These are phyloP conservation scores for Ogataea chonburiensis DNA, from an alignment of 805 yeast genomes.

Conservation along the genomic window DNA sequence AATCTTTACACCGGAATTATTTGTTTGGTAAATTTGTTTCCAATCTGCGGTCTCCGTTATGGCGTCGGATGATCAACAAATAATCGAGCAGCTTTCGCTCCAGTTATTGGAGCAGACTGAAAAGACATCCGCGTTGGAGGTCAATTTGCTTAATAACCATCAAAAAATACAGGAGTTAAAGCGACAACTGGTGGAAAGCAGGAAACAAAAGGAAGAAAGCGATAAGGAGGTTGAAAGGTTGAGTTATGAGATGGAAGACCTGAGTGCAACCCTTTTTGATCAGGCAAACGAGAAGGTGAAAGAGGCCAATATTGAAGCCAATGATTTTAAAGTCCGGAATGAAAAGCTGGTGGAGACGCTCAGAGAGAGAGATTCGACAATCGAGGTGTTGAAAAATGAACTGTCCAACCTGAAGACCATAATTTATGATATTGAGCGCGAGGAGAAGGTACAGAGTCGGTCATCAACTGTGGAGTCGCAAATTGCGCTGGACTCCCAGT, in stretches of 20 bases:
- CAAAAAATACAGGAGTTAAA: slow-evolving; percentile 35
- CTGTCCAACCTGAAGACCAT: slow-evolving; percentile 61
- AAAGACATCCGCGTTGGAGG: slow-evolving; percentile 24
- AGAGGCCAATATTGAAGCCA: slow-evolving; percentile 67
- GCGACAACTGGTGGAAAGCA: slow-evolving; percentile 31
- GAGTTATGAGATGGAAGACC: slow-evolving; percentile 74
- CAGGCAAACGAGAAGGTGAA: slow-evolving; percentile 87
- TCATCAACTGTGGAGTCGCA: slow-evolving; percentile 1
- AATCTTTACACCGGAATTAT: slow-evolving; percentile 7
- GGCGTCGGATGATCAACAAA: slow-evolving; percentile 5
- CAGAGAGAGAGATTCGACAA: slow-evolving; percentile 65
- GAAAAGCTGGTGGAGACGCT: slow-evolving; percentile 51
- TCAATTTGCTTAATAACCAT: slow-evolving; percentile 29
- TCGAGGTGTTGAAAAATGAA: slow-evolving; percentile 66
- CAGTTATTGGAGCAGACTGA: slow-evolving; percentile 30
- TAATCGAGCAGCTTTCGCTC: slow-evolving; percentile 26
- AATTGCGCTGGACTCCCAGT: slow-evolving; percentile 17
- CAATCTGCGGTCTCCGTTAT: neutral
- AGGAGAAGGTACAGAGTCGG: slow-evolving; percentile 1
- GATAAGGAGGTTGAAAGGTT: slow-evolving; percentile 59
- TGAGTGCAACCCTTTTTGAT: slow-evolving; percentile 71
- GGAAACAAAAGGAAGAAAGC: slow-evolving; percentile 44
- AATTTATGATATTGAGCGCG: slow-evolving; percentile 53
- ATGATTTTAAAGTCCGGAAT: slow-evolving; percentile 59
- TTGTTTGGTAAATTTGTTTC: neutral